Percentiles rank a stretch among this genome's conserved stretches.
Evolutionary conservation across 169 alveolate genomes (phyloP).

Genomic region (Neospora caninum): DNA sequence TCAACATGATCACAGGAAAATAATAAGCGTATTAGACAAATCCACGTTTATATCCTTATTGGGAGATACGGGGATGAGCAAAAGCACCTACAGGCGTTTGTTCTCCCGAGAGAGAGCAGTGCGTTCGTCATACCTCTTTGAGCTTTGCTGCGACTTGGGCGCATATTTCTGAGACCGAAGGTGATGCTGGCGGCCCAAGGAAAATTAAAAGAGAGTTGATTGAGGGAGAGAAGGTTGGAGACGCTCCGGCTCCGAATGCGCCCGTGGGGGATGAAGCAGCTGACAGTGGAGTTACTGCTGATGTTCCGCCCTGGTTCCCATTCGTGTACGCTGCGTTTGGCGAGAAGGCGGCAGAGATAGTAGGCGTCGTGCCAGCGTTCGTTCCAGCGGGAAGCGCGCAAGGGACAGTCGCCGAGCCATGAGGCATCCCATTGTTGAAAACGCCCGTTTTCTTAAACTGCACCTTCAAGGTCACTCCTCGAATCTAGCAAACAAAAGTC

Average conservation of each 20-base stretch:
- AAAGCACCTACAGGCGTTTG: too few species aligned
- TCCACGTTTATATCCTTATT: too few species aligned
- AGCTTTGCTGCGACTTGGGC: constrained; percentile 32
- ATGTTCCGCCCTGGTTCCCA: background rate
- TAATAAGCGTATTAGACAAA: too few species aligned
- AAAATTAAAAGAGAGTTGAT: constrained; percentile 2
- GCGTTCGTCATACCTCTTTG: background rate
- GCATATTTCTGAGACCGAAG: constrained; percentile 24
- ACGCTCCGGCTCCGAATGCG: constrained; percentile 23
- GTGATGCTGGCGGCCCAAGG: constrained; percentile 26
- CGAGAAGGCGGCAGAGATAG: background rate
- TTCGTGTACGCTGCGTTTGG: background rate
- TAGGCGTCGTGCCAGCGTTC: background rate
- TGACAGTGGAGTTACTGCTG: background rate
- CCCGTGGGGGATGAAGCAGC: constrained; percentile 46
- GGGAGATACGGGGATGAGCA: too few species aligned
- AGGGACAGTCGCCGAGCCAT: background rate
- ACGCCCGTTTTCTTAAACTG: constrained; percentile 60
- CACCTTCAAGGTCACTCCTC: constrained; percentile 47
- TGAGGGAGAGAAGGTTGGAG: constrained; percentile 28
- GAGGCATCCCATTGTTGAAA: constrained; percentile 33
- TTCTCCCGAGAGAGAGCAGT: too few species aligned
- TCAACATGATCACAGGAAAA: too few species aligned
- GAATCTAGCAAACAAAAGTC: background rate
- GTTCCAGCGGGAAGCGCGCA: constrained; percentile 23